A percentile compares a stretch with the other conserved stretches of the same genome.
These are phyloP conservation scores for Hypericum androsaemum DNA, from an alignment of 345 rosid species.

Conservation along the genomic window DNA sequence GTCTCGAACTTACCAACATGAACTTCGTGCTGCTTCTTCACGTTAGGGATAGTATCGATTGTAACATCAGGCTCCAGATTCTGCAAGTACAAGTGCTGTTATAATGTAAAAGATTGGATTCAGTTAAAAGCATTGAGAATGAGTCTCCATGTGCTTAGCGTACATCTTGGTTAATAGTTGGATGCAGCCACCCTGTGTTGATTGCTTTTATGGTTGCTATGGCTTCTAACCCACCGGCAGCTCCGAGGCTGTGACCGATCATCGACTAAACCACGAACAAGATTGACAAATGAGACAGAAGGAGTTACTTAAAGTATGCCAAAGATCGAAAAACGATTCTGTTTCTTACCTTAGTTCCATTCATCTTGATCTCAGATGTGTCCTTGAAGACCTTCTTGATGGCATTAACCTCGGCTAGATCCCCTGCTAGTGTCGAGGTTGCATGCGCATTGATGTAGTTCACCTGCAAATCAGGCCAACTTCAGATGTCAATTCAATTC, in stretches of 20 bases:
- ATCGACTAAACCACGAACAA: constrained; percentile 28
- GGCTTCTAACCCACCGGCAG: constrained; percentile 66
- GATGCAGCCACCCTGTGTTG: constrained; percentile 61
- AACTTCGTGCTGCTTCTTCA: constrained; percentile 48
- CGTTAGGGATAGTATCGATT: constrained; percentile 52
- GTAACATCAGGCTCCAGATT: constrained; percentile 47
- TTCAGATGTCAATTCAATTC: constrained; percentile 4
- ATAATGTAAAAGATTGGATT: not conserved
- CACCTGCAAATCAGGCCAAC: constrained; percentile 26
- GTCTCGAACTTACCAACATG: constrained; percentile 33
- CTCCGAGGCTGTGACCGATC: constrained; percentile 64
- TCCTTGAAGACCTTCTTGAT: constrained; percentile 51
- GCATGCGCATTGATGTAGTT: constrained; percentile 64
- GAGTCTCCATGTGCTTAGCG: not conserved
- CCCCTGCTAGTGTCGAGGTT: constrained; percentile 64
- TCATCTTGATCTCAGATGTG: constrained; percentile 64
- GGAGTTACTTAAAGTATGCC: too few species aligned
- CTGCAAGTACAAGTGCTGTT: constrained; percentile 17
- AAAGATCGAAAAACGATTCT: not conserved
- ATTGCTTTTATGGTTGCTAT: constrained; percentile 61
- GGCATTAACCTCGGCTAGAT: constrained; percentile 64
- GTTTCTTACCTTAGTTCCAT: constrained; percentile 47
- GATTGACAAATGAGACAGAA: not conserved
- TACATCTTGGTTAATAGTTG: constrained; percentile 67
- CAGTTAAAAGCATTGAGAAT: not conserved